These are phyloP conservation scores for Ceratocystiopsis minuta DNA, from an alignment of 2,329 filamentous ascomycete species.

Conservation along the genomic window DNA sequence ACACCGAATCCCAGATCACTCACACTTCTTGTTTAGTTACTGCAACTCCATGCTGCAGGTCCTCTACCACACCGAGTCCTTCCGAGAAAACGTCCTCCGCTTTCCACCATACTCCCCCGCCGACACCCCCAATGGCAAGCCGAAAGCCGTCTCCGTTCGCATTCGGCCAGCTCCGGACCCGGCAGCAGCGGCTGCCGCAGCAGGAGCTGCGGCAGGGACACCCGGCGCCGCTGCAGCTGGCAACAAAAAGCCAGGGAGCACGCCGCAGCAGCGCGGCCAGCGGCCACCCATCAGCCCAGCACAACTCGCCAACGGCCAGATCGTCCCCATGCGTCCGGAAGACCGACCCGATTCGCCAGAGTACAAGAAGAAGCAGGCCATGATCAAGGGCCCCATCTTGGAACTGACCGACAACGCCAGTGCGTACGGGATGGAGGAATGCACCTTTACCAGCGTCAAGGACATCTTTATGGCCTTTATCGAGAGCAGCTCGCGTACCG, in stretches of 20 bases:
- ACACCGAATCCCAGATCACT: not conserved
- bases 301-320: slow-evolving; percentile 32
- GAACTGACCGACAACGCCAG: slow-evolving; percentile 67
- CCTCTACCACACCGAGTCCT: slow-evolving; percentile 85
- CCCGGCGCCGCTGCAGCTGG: slow-evolving; percentile 5
- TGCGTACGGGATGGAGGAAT: slow-evolving; percentile 84
- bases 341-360: slow-evolving; percentile 90
- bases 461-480: slow-evolving; percentile 91
- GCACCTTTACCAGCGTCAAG: slow-evolving; percentile 83
- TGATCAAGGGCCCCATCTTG: slow-evolving; percentile 71
- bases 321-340: slow-evolving; percentile 47
- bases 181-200: not conserved
- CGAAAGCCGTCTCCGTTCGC: slow-evolving; percentile 38
- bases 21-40: slow-evolving; percentile 47
- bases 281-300: slow-evolving; percentile 35
- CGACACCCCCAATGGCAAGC: slow-evolving; percentile 45
- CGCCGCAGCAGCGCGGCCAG: slow-evolving; percentile 35
- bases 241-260: slow-evolving; percentile 30
- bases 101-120: slow-evolving; percentile 61
- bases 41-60: slow-evolving; percentile 97
- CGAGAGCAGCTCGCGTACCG: slow-evolving; percentile 61
- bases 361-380: slow-evolving; percentile 92
- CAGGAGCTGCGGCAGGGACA: slow-evolving; percentile 20
- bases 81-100: slow-evolving; percentile 84
- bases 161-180: slow-evolving; percentile 26